These are phyloP conservation scores for Dothiorella sarmentorum DNA, from an alignment of 2,329 filamentous ascomycete genomes.

Conservation along the genomic window DNA sequence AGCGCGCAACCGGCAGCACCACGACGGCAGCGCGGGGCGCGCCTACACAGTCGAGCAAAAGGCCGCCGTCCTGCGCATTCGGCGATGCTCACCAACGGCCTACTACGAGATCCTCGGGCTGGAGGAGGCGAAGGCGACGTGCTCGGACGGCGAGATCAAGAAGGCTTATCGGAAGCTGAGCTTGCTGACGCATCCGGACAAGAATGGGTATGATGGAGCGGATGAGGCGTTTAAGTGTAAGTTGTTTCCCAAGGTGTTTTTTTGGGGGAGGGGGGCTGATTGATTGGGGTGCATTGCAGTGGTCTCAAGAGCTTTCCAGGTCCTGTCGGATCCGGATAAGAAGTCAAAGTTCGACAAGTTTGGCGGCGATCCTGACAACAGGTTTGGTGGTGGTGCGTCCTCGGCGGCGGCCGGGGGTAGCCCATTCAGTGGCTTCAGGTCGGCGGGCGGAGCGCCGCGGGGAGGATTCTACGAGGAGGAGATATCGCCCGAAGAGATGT, in stretches of 20 bases:
- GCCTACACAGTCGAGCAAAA: conserved; percentile 88
- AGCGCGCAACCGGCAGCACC: conserved; percentile 58
- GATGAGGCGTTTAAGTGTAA: conserved; percentile 95
- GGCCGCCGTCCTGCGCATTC: conserved; percentile 83
- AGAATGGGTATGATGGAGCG: conserved; percentile 92
- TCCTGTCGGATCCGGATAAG: conserved; percentile 92
- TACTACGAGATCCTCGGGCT: conserved; percentile 94
- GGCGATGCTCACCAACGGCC: conserved; percentile 75
- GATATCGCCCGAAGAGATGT: conserved; percentile 94
- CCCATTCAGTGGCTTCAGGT: conserved; percentile 63
- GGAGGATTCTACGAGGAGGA: conserved; percentile 78
- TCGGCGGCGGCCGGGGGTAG: conserved; percentile 58
- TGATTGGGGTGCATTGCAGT: conserved; percentile 45
- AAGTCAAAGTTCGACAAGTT: conserved; percentile 81
- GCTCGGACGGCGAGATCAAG: conserved; percentile 83
- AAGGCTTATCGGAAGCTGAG: conserved; percentile 96
- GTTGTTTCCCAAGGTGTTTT: conserved; percentile 31
- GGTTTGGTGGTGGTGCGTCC: conserved; percentile 66
- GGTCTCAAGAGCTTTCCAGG: conserved; percentile 89
- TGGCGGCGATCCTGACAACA: conserved; percentile 86
- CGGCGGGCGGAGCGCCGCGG: conserved; percentile 49
- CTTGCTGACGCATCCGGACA: conserved; percentile 94
- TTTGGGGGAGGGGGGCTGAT: not conserved
- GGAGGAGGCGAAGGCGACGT: conserved; percentile 60
- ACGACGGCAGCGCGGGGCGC: conserved; percentile 72